Conservation (phyloP, 768 basidiomycete genomes). For the Termitomyces eurrhizus region DNA sequence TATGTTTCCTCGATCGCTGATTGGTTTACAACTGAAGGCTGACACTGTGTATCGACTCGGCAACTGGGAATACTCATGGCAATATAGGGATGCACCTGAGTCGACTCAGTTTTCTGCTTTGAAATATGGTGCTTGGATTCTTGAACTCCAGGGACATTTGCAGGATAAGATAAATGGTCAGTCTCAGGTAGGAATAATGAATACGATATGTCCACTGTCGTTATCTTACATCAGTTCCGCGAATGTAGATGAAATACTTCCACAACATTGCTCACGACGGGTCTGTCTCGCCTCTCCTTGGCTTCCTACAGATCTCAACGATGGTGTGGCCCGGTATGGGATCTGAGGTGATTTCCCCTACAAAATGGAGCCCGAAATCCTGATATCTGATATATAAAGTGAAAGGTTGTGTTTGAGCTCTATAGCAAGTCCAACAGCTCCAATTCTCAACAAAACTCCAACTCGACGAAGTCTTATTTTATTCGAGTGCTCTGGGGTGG, state of each 20-base stretch:
- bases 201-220: too few species aligned
- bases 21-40: conserved; percentile 26
- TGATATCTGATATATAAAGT: not conserved
- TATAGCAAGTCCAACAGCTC: conserved; percentile 21
- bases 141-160: conserved; percentile 40
- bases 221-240: not conserved
- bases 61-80: conserved; percentile 59
- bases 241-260: conserved; percentile 9
- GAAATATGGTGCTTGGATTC: conserved; percentile 43
- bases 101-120: conserved; percentile 39
- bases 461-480: conserved; percentile 20
- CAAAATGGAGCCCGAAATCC: not conserved
- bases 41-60: conserved; percentile 51
- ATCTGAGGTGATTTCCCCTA: conserved; percentile 29
- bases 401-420: conserved; percentile 41
- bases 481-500: conserved; percentile 51
- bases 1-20: not conserved
- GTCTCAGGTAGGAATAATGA: conserved; percentile 24
- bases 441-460: not conserved
- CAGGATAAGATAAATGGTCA: conserved; percentile 32
- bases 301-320: conserved; percentile 42
- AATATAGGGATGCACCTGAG: conserved; percentile 40
- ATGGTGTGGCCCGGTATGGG: conserved; percentile 61
- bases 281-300: conserved; percentile 44
- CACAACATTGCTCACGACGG: conserved; percentile 45